These are phyloP conservation scores for Trichoderma simmonsii DNA, from an alignment of 2,329 filamentous ascomycete species.

Conservation along the genomic window DNA sequence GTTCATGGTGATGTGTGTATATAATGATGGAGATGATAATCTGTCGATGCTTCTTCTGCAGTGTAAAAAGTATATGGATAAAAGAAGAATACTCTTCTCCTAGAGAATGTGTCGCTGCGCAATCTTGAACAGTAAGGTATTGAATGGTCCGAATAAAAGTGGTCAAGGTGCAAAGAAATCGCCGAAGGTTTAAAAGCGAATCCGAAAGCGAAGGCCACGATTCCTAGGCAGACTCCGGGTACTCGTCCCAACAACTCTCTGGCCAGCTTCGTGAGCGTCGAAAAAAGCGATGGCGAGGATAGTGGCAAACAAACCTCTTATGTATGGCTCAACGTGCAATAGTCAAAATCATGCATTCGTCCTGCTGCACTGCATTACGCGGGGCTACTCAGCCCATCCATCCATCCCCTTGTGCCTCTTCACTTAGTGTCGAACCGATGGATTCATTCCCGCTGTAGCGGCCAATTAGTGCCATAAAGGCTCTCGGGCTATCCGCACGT, in stretches of 20 bases:
- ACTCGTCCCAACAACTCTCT: not conserved
- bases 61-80: not conserved
- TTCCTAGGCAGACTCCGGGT: constrained; percentile 3
- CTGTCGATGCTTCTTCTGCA: not conserved
- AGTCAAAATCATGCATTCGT: not conserved
- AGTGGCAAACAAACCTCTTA: not conserved
- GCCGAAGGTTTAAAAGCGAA: not conserved
- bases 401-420: not conserved
- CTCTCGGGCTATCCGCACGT: not conserved
- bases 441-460: not conserved
- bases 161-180: not conserved
- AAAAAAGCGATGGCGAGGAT: not conserved
- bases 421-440: not conserved
- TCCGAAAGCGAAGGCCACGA: not conserved
- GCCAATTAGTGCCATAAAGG: not conserved
- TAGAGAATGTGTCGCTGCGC: not conserved
- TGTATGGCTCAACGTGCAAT: not conserved
- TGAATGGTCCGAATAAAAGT: not conserved
- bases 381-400: not conserved
- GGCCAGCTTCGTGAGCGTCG: not conserved
- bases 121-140: not conserved
- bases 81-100: not conserved
- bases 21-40: not conserved
- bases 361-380: not conserved
- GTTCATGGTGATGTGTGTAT: constrained; percentile 17